phyloP scores from a whole-genome alignment of 495 filamentous ascomycete genomes.

The Aspergillus incahuasiensis region DNA sequence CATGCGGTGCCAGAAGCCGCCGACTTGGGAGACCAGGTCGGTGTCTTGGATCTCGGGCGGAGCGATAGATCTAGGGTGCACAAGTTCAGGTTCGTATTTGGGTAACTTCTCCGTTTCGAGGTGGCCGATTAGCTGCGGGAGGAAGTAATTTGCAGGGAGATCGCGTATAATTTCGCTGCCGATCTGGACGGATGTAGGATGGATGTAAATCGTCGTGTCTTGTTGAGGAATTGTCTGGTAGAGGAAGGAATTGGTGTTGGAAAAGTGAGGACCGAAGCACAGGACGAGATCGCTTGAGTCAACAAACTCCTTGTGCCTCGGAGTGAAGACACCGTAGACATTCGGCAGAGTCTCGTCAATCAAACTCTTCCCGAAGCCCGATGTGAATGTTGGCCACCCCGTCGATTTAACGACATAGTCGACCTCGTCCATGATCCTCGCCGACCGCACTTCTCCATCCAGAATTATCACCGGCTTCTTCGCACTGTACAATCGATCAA shows the following conservation, averaged over 20 bases:
- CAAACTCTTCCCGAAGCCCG: slow-evolving; percentile 28
- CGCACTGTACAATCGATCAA: slow-evolving; percentile 23
- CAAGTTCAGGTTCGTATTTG: slow-evolving; percentile 1
- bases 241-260: slow-evolving; percentile 26
- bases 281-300: slow-evolving; percentile 27
- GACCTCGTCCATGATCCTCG: slow-evolving; percentile 17
- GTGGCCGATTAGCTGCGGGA: slow-evolving; percentile 12
- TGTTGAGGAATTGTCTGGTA: slow-evolving; percentile 17
- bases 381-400: slow-evolving; percentile 26
- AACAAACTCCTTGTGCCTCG: slow-evolving; percentile 14
- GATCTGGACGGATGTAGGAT: slow-evolving; percentile 8
- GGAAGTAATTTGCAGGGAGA: slow-evolving; percentile 11
- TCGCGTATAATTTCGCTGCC: slow-evolving; percentile 11
- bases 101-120: slow-evolving; percentile 11
- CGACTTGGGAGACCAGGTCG: slow-evolving; percentile 18
- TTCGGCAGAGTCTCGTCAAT: slow-evolving; percentile 29
- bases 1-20: slow-evolving; percentile 18
- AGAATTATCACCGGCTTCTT: slow-evolving; percentile 31
- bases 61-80: neutral
- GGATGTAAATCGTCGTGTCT: slow-evolving; percentile 15
- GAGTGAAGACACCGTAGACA: slow-evolving; percentile 25
- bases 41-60: neutral
- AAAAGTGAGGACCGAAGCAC: slow-evolving; percentile 23
- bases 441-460: slow-evolving; percentile 24
- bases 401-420: slow-evolving; percentile 22